Conservation (phyloP, 805 yeast genomes). For the Yarrowia divulgata region DNA sequence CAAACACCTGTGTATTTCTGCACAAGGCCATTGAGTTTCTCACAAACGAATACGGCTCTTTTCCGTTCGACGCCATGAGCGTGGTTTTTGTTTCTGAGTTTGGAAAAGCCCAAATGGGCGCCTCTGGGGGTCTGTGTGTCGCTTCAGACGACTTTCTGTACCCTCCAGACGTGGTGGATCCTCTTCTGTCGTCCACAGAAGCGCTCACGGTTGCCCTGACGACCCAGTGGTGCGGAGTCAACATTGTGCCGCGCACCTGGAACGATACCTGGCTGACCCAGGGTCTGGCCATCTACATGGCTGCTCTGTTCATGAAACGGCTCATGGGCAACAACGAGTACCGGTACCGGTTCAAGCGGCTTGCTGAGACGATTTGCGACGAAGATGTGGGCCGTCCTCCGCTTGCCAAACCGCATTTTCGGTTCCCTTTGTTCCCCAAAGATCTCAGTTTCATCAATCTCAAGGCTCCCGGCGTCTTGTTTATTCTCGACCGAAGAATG, state of each 20-base stretch:
- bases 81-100: constrained; percentile 73
- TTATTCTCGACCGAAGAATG: constrained; percentile 88
- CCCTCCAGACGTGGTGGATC: constrained; percentile 78
- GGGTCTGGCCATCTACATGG: constrained; percentile 87
- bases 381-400: constrained; percentile 80
- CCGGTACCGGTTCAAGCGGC: constrained; percentile 69
- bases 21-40: constrained; percentile 82
- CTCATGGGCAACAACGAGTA: constrained; percentile 87
- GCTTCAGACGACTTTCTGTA: constrained; percentile 69
- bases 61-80: constrained; percentile 84
- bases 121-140: constrained; percentile 78
- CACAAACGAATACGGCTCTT: constrained; percentile 89
- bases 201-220: constrained; percentile 73
- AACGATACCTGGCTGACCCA: constrained; percentile 89
- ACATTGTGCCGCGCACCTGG: constrained; percentile 78
- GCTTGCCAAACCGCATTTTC: constrained; percentile 70
- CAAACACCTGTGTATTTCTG: constrained; percentile 77
- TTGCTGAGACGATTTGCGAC: constrained; percentile 70
- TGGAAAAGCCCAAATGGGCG: constrained; percentile 53
- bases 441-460: constrained; percentile 74
- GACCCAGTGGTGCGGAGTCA: constrained; percentile 92
- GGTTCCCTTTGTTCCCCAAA: constrained; percentile 66
- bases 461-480: constrained; percentile 85
- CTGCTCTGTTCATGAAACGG: constrained; percentile 68
- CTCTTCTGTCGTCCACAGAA: constrained; percentile 74